Base-by-base conservation (phyloP, 495 filamentous ascomycete genomes). In the Acidiella bohemica region DNA sequence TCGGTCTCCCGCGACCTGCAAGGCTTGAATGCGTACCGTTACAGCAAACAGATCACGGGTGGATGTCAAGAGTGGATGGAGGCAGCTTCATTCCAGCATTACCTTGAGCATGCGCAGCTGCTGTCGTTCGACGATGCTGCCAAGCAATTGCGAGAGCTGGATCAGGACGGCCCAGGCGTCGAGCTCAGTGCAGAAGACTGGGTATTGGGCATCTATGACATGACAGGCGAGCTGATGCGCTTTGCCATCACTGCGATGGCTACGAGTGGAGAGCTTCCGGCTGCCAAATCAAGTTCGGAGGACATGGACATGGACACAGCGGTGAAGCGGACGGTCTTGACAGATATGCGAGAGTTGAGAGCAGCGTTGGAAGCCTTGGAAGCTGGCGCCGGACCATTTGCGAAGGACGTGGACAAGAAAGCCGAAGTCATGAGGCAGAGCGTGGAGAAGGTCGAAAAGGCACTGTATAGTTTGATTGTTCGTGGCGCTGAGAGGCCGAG, bases 21-120 rank as follows among this genome's bases (percentile, higher is more conserved):
- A 31, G 72, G 71, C 24, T 70, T 83, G 51, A 90, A 93, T 51
- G 64, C 75, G n/a, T 78, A 80, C 61, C 47, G 47, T 2, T 97
- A 96, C 61, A 69, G 71, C 33, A 66, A 70, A 9, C 76, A 90
- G 14, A 75, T 96, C 35, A 76, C 75, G 11, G 51, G 68, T 28
- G 87, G 83, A 10, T 71, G 90, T 17, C 92, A 97, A 56, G 90
- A 97, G 59, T 87, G 79, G 53, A 82, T 93, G 49, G 90, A 97
- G 62, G 81, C 86, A 1, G 60, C 85, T 27, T 71, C 73, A 4
- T 93, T 96, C 62, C 70, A 78, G 41, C 81, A 95, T 62, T 97
- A 96, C 61, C 72, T 97, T 9, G 64, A 71, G 28, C 74, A 69
- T 1, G 84, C 93, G 50, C 75, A 59, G 0, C 65, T 97, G 14